Evolutionary conservation across 768 basidiomycete species (phyloP), one percentile per base, ranked within the genome.

Genomic region (Macrolepiota fuliginosa): DNA sequence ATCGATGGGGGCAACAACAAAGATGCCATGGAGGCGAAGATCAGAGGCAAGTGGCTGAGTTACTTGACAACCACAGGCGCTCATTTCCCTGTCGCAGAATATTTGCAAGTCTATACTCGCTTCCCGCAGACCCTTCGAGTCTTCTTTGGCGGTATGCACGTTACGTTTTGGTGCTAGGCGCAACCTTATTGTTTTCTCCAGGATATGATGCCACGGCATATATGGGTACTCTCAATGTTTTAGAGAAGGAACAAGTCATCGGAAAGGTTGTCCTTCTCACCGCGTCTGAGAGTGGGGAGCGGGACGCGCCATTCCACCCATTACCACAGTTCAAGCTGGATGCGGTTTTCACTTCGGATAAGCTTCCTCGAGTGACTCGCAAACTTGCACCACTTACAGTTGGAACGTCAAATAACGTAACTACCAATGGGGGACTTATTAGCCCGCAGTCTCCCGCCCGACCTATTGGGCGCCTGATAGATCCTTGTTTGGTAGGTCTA

Each of bases 111-210:
- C 13, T 91, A 83, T 71, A 79, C 81, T 53, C 82, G 84, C 63
- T 86, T 91, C 68, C 87, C 90, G 10, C 90, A 92, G 69, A 91
- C 89, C 7, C 74, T 89, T 45, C 83, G 85, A 54, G 75, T 92
- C 32, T 91, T 91, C 73, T 82, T 92, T 70, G 87, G 83, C 58
- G 88, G 90, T 87, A 67, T 70, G 79, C 67, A 22, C 22, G n/a
- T 19, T 19, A 24, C 19, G 37, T 40, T 49, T 50, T 39, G 11
- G 22, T 10, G 13, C 46, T 22, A 42, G 9, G 35, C 35, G 13
- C 49, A 50, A 49, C 52, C 13, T 61, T 46, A 63, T 64, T 27
- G 40, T 29, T 46, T 35, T 61, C 42, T 49, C 39, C 63, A 90
- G 88, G 88, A 49, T 83, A 84, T 62, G 79, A 82, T 59, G 80